Conservation (phyloP, 768 basidiomycete species). For the Suillus occidentalis region DNA sequence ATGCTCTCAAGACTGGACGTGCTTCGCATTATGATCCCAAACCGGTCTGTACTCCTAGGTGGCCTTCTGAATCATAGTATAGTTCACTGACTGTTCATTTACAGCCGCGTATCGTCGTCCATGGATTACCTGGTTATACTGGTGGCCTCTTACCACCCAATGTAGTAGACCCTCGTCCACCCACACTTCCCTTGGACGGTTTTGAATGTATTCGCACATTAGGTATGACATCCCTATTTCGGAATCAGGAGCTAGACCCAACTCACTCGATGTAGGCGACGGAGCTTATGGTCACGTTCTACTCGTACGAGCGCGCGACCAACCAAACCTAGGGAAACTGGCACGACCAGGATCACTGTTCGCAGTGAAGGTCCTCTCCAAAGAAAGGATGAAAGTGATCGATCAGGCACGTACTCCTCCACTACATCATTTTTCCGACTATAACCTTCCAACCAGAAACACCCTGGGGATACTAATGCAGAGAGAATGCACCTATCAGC, state of each 20-base stretch:
- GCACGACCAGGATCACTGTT: slow-evolving; percentile 40
- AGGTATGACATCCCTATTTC: slow-evolving; percentile 27
- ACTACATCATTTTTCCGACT: slow-evolving; percentile 2
- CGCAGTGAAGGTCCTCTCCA: slow-evolving; percentile 46
- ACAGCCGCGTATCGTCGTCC: slow-evolving; percentile 19
- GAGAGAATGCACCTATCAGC: slow-evolving; percentile 43
- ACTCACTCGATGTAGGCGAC: slow-evolving; percentile 31
- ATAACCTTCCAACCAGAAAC: slow-evolving; percentile 17
- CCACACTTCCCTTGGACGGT: slow-evolving; percentile 36
- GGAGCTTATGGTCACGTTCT: slow-evolving; percentile 45
- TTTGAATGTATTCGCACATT: slow-evolving; percentile 43
- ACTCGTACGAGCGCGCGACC: slow-evolving; percentile 37
- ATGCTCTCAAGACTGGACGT: slow-evolving; percentile 1
- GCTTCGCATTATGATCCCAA: background rate
- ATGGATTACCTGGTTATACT: slow-evolving; percentile 11
- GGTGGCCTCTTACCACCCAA: slow-evolving; percentile 16
- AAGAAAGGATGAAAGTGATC: slow-evolving; percentile 33
- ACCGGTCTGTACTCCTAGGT: background rate
- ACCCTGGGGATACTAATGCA: slow-evolving; percentile 32
- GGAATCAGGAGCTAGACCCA: background rate
- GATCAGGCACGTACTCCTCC: slow-evolving; percentile 27
- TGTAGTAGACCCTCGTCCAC: slow-evolving; percentile 38
- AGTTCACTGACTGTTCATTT: slow-evolving; percentile 8
- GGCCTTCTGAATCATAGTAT: background rate
- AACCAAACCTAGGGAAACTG: slow-evolving; percentile 25